A percentile compares a stretch with the other conserved stretches of the same genome.
These are phyloP conservation scores for Paecilomyces sp. DNA, from an alignment of 2,329 filamentous ascomycete genomes.

Conservation along the genomic window DNA sequence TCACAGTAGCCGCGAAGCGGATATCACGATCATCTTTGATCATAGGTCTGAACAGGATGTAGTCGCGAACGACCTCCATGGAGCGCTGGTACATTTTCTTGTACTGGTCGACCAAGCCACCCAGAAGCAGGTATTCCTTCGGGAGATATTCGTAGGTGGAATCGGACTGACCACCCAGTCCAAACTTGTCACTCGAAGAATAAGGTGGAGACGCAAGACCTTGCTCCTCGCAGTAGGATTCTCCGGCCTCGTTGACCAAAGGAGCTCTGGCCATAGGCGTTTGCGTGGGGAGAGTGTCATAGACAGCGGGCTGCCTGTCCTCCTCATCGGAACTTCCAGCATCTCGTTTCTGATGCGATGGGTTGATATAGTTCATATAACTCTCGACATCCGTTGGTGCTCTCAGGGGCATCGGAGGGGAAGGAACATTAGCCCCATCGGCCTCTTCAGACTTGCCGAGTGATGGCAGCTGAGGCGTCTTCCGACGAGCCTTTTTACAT, in stretches of 20 bases:
- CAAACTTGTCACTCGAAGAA: constrained; percentile 29
- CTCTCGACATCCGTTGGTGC: constrained; percentile 16
- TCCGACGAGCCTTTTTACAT: constrained; percentile 48
- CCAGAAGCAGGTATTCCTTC: constrained; percentile 41
- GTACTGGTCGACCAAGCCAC: constrained; percentile 37
- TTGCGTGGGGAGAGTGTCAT: constrained; percentile 8
- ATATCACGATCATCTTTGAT: constrained; percentile 33
- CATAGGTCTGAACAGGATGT: constrained; percentile 41
- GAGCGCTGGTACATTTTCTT: constrained; percentile 36
- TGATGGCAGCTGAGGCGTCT: neutral
- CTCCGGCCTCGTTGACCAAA: neutral
- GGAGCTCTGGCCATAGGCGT: constrained; percentile 1
- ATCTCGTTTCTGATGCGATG: constrained; percentile 9
- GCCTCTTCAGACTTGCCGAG: constrained; percentile 6
- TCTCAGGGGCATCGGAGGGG: constrained; percentile 5
- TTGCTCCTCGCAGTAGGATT: constrained; percentile 29
- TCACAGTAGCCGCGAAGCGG: constrained; percentile 31
- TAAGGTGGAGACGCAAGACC: constrained; percentile 30
- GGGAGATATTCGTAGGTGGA: constrained; percentile 47
- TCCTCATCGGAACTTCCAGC: constrained; percentile 12
- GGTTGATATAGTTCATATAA: constrained; percentile 16
- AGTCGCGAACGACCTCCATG: constrained; percentile 30
- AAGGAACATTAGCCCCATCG: constrained; percentile 1
- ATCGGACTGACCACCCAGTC: constrained; percentile 39
- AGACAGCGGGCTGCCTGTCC: constrained; percentile 21